phyloP scores from a whole-genome alignment of 768 basidiomycete genomes.

The Mycena sanguinolenta region DNA sequence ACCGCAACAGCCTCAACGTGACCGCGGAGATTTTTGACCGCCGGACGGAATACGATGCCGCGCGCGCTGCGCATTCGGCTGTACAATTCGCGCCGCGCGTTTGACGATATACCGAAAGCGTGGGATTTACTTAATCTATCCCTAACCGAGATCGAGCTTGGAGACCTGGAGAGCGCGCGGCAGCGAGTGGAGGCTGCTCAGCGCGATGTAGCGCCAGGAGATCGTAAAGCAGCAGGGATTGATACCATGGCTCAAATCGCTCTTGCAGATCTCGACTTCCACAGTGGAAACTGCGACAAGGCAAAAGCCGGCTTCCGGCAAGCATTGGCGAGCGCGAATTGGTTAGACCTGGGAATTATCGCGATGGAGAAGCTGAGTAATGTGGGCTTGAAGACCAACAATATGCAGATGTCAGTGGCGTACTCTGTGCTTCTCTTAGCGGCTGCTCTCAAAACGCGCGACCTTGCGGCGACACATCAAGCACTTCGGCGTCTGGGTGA shows the following conservation, averaged over 20 bases:
- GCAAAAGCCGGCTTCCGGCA: neutral
- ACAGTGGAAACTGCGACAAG: neutral
- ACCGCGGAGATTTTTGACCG: conserved; percentile 24
- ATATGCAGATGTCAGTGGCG: neutral
- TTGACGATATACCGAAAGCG: conserved; percentile 12
- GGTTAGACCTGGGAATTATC: conserved; percentile 18
- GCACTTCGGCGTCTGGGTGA: conserved; percentile 21
- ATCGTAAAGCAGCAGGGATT: neutral
- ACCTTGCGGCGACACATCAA: conserved; percentile 19
- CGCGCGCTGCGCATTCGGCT: conserved; percentile 19
- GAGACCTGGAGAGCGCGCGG: neutral
- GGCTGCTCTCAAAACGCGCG: neutral
- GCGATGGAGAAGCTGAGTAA: conserved; percentile 21
- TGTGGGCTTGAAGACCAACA: conserved; percentile 1
- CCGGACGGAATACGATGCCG: conserved; percentile 22
- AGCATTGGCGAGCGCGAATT: neutral
- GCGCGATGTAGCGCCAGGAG: neutral
- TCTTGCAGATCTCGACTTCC: conserved; percentile 3
- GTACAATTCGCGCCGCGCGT: conserved; percentile 13
- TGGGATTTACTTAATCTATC: conserved; percentile 24
- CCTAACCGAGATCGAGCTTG: conserved; percentile 22
- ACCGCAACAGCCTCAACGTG: conserved; percentile 21
- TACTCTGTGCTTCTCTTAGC: conserved; percentile 11
- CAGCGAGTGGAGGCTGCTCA: neutral
- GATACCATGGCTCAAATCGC: neutral